Evolutionary conservation across 2,329 filamentous ascomycete species (phyloP), one percentile per base, ranked within the genome.

Genomic region (Cladosporium sp.): DNA sequence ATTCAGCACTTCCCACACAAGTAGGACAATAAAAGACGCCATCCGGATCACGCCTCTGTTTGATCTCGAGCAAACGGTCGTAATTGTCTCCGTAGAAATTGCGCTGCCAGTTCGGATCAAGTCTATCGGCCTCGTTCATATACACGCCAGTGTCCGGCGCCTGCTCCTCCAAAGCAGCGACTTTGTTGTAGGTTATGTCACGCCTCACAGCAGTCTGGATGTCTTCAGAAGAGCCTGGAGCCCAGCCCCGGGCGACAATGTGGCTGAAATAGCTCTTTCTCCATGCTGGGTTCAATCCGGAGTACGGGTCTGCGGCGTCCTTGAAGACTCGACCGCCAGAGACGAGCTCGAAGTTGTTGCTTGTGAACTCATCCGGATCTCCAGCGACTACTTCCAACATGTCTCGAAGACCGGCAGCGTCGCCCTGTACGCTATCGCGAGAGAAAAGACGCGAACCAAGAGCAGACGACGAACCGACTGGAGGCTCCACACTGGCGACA

Each of bases 231-330:
- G 53, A 55, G 3, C 50, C 53, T 19, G 50, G 52, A n/a, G 55
- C 50, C 52, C 57, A 65, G 8, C 55, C 54, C 1, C 59, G 53
- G 0, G 62, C 58, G 3, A 68, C 60, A 18, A 67, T 59, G 20
- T 64, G 58, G 43, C 63, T 57, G 29, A 68, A 53, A 49, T 67
- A 66, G 0, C 73, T 67, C 11, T 57, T 71, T 13, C 78, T 68
- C 77, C 77, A 83, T 0, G 75, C 74, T 0, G 77, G 77, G 32
- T 73, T 72, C 2, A 77, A 69, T 0, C 76, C 65, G 25, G 75
- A 73, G 36, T 77, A 58, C 0, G 66, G 61, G 1, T 76, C 68
- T 29, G 70, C 69, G 0, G 66, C 65, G 1, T 66, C 62, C 33
- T 69, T 67, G n/a, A 70, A 56, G 3, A 67, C 57, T 1, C 60